Evolutionary conservation across 345 rosid species (phyloP).

Genomic region (Eucalyptus sp.): DNA sequence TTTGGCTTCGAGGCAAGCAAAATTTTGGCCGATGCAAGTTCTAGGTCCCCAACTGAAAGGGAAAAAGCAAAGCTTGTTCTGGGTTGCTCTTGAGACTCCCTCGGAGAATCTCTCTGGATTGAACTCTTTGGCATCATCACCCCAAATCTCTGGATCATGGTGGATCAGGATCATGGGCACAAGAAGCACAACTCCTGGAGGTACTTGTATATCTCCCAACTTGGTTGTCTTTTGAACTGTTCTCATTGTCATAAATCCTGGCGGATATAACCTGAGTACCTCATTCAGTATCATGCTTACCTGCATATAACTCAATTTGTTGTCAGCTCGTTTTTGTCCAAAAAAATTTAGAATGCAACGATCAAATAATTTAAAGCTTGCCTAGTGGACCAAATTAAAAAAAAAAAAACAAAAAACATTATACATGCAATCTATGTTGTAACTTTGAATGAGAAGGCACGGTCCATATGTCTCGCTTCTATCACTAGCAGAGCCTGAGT

Average conservation of each 20-base stretch:
- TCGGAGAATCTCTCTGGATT: background rate
- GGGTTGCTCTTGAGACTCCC: background rate
- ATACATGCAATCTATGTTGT: background rate
- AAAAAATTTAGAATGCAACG: rapidly evolving
- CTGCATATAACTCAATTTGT: background rate
- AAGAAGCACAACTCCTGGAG: background rate
- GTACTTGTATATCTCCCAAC: background rate
- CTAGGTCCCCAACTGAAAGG: background rate
- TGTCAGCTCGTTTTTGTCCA: background rate
- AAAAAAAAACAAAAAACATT: too few species aligned
- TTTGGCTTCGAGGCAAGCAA: background rate
- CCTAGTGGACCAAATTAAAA: background rate
- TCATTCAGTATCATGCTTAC: background rate
- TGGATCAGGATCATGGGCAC: background rate
- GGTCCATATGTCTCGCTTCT: background rate
- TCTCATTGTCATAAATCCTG: background rate
- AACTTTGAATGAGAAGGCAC: background rate
- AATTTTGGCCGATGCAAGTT: background rate
- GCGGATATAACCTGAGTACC: background rate
- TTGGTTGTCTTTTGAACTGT: background rate
- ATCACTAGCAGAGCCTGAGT: rapidly evolving
- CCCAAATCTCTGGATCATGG: background rate
- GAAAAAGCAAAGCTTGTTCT: background rate
- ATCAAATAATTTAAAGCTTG: background rate
- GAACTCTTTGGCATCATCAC: background rate